Evolutionary conservation across 768 basidiomycete species (phyloP), one percentile per base, ranked within the genome.

Genomic region (Vararia minispora): DNA sequence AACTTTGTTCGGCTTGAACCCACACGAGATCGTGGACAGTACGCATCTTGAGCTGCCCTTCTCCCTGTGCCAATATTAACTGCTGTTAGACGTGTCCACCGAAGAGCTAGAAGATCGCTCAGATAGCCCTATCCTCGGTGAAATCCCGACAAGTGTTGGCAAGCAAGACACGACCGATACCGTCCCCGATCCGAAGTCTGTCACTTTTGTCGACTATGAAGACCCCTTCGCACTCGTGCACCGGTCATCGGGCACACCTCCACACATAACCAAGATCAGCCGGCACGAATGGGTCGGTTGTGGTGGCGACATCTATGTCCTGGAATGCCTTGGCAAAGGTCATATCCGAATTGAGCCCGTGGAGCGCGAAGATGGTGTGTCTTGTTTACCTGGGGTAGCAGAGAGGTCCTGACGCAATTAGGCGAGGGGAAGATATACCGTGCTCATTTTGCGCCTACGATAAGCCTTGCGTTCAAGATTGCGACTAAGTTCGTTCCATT

Each of bases 1-100:
- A 0, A 87, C 83, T 6, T 60, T 97, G 9, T 84, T 91, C 51
- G 92, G 92, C 0, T 59, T 98, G 4, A 78, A 86, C 51, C 81
- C 86, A n/a, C 55, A 63, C 9, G 72, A 74, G 40, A 54, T 83
- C 6, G 57, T 76, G n/a, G 73, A 85, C 35, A 79, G 82, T 80
- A 49, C 47, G 57, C 5, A 3, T 3, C 8, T 34, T 23, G 27
- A 14, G 16, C 28, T 10, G 40, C 33, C 26, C 21, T 32, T 25
- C 24, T 6, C 23, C 12, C 23, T 9, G 17, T 25, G 16, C 27
- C 36, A 27, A 40, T 34, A 41, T 17, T 39, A 37, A 42, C 30
- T 31, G 39, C 7, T 24, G 29, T 7, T 37, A 80, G 80, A 76
- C 52, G 71, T 68, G 42, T 70, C 65, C 9, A 52, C 64, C 16